Percentiles rank a stretch among this genome's conserved stretches.
These are phyloP conservation scores for Alternaria ventricosa DNA, from an alignment of 2,329 filamentous ascomycete genomes.

Conservation along the genomic window DNA sequence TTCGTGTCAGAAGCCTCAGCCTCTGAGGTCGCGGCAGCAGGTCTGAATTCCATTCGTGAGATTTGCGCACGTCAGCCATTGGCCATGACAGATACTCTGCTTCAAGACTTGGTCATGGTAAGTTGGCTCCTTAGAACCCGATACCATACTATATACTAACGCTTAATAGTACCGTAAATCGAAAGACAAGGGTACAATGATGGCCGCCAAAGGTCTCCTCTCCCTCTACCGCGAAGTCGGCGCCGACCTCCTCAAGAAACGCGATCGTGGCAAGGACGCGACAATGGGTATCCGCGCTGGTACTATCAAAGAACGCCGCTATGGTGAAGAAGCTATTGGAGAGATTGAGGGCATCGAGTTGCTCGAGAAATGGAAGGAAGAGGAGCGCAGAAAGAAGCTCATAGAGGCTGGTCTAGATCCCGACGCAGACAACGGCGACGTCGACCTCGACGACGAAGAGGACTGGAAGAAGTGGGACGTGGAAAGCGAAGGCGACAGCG, in stretches of 20 bases:
- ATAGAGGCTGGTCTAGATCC: constrained; percentile 70
- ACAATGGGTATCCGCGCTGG: constrained; percentile 80
- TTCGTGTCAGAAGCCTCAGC: constrained; percentile 96
- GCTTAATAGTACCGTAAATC: constrained; percentile 76
- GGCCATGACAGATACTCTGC: constrained; percentile 94
- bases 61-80: constrained; percentile 91
- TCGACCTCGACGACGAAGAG: constrained; percentile 65
- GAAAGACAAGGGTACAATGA: constrained; percentile 99
- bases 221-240: constrained; percentile 91
- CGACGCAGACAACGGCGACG: constrained; percentile 66
- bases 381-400: constrained; percentile 78
- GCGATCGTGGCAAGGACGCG: constrained; percentile 90
- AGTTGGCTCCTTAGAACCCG: neutral
- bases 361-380: constrained; percentile 90
- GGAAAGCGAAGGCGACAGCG: constrained; percentile 63
- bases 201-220: constrained; percentile 92
- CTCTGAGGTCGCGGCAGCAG: constrained; percentile 87
- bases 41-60: constrained; percentile 92
- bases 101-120: constrained; percentile 87
- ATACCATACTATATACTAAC: constrained; percentile 5
- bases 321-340: constrained; percentile 80
- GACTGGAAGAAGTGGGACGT: constrained; percentile 67
- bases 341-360: constrained; percentile 94
- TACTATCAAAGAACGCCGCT: constrained; percentile 76
- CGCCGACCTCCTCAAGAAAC: constrained; percentile 85